These are phyloP conservation scores for Geotrichum bryndzae DNA, from an alignment of 1,139 yeast species.

Conservation along the genomic window DNA sequence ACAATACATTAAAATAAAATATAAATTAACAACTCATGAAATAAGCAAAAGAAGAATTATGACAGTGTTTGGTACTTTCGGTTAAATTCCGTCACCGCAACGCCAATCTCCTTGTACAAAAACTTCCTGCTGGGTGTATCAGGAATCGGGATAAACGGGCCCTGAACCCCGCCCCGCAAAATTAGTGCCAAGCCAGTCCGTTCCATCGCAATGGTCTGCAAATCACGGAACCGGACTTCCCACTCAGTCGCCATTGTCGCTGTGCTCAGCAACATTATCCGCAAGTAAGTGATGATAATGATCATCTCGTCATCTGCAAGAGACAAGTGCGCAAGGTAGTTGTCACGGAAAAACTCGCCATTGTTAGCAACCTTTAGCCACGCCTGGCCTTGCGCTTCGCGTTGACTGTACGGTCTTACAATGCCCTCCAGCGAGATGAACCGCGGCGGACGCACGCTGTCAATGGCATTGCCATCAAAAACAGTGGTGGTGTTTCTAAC, in stretches of 20 bases:
- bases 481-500: constrained; percentile 89
- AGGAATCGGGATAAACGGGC: constrained; percentile 76
- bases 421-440: constrained; percentile 63
- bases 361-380: constrained; percentile 84
- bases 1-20: not conserved
- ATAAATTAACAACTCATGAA: not conserved
- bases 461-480: constrained; percentile 73
- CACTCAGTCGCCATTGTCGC: constrained; percentile 56
- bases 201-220: constrained; percentile 68
- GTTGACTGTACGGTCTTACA: constrained; percentile 64
- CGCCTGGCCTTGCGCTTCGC: constrained; percentile 90
- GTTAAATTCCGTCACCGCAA: constrained; percentile 78
- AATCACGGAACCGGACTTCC: constrained; percentile 56
- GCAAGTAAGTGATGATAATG: constrained; percentile 66
- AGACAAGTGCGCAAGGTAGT: constrained; percentile 78
- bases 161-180: constrained; percentile 52
- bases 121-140: constrained; percentile 59
- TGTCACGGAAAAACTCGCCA: constrained; percentile 65
- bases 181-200: constrained; percentile 71
- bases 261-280: constrained; percentile 66
- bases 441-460: constrained; percentile 77
- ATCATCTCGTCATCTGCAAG: constrained; percentile 67
- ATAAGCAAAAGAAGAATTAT: constrained; percentile 5
- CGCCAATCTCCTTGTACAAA: constrained; percentile 65
- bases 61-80: constrained; percentile 30